phyloP scores from a whole-genome alignment of 306 rosid species.

The Lupinus albus region DNA sequence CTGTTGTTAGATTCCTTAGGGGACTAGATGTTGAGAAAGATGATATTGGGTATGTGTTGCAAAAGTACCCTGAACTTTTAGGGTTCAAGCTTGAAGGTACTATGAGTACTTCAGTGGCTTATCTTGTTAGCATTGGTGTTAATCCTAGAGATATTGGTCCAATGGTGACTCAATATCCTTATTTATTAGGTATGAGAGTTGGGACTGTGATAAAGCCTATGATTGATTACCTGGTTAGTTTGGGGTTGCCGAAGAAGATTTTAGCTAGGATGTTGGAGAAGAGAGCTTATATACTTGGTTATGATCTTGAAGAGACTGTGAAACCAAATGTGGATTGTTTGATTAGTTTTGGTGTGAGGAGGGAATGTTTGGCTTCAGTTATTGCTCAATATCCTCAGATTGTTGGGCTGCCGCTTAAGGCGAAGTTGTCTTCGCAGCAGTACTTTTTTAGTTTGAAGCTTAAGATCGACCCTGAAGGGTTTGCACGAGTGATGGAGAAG shows the following conservation, averaged over 20 bases:
- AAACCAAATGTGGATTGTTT: constrained; percentile 84
- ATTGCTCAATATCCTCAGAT: constrained; percentile 86
- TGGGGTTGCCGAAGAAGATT: constrained; percentile 82
- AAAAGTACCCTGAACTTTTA: constrained; percentile 84
- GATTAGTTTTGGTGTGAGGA: constrained; percentile 74
- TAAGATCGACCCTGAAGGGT: constrained; percentile 84
- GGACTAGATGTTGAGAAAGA: constrained; percentile 89
- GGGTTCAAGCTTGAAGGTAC: constrained; percentile 98
- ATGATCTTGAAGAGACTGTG: constrained; percentile 77
- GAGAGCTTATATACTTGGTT: constrained; percentile 78
- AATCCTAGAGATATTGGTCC: constrained; percentile 90
- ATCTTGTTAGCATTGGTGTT: constrained; percentile 91
- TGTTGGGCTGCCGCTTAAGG: constrained; percentile 82
- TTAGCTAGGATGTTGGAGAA: constrained; percentile 88
- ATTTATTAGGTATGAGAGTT: constrained; percentile 89
- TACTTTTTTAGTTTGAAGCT: constrained; percentile 86
- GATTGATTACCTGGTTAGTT: constrained; percentile 65
- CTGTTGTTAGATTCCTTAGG: constrained; percentile 81
- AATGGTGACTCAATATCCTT: constrained; percentile 89
- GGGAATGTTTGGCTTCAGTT: constrained; percentile 61
- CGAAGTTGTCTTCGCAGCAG: constrained; percentile 82
- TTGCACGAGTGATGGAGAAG: constrained; percentile 75
- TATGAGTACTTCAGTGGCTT: constrained; percentile 94
- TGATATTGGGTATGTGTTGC: constrained; percentile 86
- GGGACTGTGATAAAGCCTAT: constrained; percentile 85